phyloP scores from a whole-genome alignment of 768 basidiomycete genomes.

The Tremella fuciformis region DNA sequence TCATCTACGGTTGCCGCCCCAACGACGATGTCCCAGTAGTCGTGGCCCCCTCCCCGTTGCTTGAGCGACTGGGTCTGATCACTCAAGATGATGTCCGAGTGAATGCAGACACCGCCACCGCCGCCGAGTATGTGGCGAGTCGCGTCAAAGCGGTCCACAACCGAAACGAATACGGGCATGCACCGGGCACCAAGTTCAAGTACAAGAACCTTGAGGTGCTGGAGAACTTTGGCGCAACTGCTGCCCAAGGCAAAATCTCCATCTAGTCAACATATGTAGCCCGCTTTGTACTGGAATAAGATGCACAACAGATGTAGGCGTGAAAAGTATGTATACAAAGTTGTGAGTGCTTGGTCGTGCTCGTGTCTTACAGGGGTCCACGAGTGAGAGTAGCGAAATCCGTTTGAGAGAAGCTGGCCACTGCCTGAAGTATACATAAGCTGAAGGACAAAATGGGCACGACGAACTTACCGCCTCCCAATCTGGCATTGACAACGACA shows the following conservation, averaged over 20 bases:
- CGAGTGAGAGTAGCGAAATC: no score
- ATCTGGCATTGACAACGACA: conserved; percentile 18
- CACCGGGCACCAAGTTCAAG: conserved; percentile 33
- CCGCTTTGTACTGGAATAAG: no score
- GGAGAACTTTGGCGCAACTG: conserved; percentile 23
- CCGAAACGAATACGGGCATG: conserved; percentile 19
- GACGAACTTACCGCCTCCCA: conserved; percentile 24
- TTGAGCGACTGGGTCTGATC: conserved; percentile 19
- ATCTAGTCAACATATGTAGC: no score
- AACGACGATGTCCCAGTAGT: conserved; percentile 29
- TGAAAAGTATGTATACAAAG: no score
- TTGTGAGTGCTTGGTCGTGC: no score
- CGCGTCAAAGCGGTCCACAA: conserved; percentile 34
- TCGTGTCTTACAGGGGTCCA: no score
- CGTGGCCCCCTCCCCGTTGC: conserved; percentile 25
- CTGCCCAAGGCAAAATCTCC: conserved; percentile 1
- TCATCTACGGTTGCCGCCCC: conserved; percentile 32
- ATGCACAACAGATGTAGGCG: no score
- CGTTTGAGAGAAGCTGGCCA: no score
- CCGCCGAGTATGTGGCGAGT: conserved; percentile 25
- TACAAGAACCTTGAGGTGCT: conserved; percentile 26
- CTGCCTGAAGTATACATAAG: no score
- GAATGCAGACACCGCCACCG: conserved; percentile 14
- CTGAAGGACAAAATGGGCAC: background rate
- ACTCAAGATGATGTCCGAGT: conserved; percentile 16